phyloP scores from a whole-genome alignment of 768 basidiomycete species.

The Mycena kentingensis region DNA sequence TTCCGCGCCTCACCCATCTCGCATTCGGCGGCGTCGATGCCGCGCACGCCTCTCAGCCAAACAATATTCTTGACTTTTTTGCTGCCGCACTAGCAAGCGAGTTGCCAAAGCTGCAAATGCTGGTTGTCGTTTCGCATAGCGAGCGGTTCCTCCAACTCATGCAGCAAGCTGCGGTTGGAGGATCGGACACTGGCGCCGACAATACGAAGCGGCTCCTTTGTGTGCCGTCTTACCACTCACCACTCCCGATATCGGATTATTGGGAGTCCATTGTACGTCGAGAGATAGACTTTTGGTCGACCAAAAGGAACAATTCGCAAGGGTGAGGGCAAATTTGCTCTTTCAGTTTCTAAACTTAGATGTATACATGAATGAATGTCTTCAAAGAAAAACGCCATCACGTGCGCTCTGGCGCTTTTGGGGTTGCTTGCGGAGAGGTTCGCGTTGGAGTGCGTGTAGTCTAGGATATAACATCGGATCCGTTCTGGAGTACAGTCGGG shows the following conservation, averaged over 20 bases:
- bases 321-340: too few relatives aligned
- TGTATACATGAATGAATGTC: too few relatives aligned
- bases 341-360: too few relatives aligned
- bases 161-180: slow-evolving; percentile 14
- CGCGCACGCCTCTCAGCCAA: slow-evolving; percentile 16
- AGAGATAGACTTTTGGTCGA: slow-evolving; percentile 33
- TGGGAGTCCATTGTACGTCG: slow-evolving; percentile 30
- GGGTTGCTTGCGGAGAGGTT: too few relatives aligned
- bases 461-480: too few relatives aligned
- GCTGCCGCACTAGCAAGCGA: slow-evolving; percentile 20
- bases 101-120: slow-evolving; percentile 23
- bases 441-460: too few relatives aligned
- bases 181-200: slow-evolving; percentile 9
- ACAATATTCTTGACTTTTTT: slow-evolving; percentile 24
- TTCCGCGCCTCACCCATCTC: slow-evolving; percentile 36
- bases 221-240: slow-evolving; percentile 28
- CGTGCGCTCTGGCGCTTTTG: too few relatives aligned
- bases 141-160: slow-evolving; percentile 24
- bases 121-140: slow-evolving; percentile 31
- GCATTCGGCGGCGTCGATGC: slow-evolving; percentile 31
- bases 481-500: too few relatives aligned
- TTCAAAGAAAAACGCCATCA: too few relatives aligned
- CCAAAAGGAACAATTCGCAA: too few relatives aligned
- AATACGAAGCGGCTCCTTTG: slow-evolving; percentile 25
- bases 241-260: slow-evolving; percentile 24